A percentile compares a stretch with the other conserved stretches of the same genome.
phyloP scores from a whole-genome alignment of 768 basidiomycete genomes.

The Paxillus rubicundulus region DNA sequence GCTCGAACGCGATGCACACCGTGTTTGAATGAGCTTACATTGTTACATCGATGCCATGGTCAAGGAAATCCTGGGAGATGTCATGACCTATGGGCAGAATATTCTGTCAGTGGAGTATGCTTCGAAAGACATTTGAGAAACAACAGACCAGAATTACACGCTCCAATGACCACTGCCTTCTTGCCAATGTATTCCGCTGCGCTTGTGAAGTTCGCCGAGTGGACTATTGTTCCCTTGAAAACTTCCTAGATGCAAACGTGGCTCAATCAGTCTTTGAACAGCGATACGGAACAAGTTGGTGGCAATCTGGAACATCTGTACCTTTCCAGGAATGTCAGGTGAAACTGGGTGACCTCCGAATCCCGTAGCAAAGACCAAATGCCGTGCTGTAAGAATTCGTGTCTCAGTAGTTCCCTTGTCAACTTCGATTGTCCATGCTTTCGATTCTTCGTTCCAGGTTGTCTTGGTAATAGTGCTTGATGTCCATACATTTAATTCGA shows the following conservation, averaged over 20 bases:
- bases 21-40: constrained; percentile 3
- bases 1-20: not conserved
- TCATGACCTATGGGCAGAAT: constrained; percentile 21
- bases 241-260: constrained; percentile 26
- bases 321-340: constrained; percentile 32
- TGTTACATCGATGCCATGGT: constrained; percentile 20
- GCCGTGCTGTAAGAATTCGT: constrained; percentile 39
- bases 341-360: constrained; percentile 40
- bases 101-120: not conserved
- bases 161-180: constrained; percentile 58
- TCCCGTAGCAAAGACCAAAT: constrained; percentile 54
- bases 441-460: constrained; percentile 33
- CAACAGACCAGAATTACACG: constrained; percentile 48
- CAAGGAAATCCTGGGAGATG: constrained; percentile 29
- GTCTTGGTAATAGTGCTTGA: constrained; percentile 38
- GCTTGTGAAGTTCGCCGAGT: constrained; percentile 46
- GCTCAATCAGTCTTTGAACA: not conserved
- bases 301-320: not conserved
- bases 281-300: not conserved
- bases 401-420: constrained; percentile 25
- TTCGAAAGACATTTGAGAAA: not conserved
- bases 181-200: constrained; percentile 50
- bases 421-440: constrained; percentile 42
- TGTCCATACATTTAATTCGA: constrained; percentile 61
- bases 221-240: constrained; percentile 48